Evolutionary conservation across 73 alveolate genomes (phyloP).

Genomic region (Breviolum minutum): DNA sequence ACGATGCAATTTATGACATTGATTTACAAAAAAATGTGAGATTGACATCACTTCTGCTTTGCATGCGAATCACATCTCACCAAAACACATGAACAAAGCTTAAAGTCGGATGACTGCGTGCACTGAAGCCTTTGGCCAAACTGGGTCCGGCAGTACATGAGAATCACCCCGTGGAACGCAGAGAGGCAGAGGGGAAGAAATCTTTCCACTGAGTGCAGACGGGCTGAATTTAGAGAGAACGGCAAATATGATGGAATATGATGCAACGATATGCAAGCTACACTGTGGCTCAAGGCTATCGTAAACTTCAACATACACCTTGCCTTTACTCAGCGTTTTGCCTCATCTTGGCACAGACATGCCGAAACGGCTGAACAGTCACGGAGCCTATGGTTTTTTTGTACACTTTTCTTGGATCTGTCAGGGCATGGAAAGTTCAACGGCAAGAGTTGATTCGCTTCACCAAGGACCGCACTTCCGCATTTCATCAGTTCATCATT

Average conservation of each 20-base stretch:
- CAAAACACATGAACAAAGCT: neutral
- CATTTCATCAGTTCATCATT: too few species aligned
- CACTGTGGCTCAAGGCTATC: too few species aligned
- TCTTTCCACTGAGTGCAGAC: neutral
- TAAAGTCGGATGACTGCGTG: neutral
- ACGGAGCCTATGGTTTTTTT: too few species aligned
- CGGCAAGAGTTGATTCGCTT: neutral
- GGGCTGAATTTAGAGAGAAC: too few species aligned
- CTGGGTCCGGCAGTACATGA: constrained; percentile 22
- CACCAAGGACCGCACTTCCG: constrained; percentile 14
- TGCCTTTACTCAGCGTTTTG: too few species aligned
- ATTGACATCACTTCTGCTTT: too few species aligned
- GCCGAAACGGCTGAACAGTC: too few species aligned
- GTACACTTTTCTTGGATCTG: neutral
- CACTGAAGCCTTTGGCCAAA: neutral
- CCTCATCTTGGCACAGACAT: too few species aligned
- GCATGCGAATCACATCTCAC: neutral
- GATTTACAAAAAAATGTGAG: neutral
- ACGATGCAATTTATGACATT: neutral
- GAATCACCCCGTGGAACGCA: constrained; percentile 15
- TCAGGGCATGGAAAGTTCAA: constrained; percentile 33
- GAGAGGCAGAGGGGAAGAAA: neutral
- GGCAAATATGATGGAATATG: too few species aligned
- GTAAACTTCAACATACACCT: too few species aligned
- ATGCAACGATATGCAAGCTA: too few species aligned